These are phyloP conservation scores for Hymenotorrendiella dingleyae DNA, from an alignment of 2,329 filamentous ascomycete genomes.

Conservation along the genomic window DNA sequence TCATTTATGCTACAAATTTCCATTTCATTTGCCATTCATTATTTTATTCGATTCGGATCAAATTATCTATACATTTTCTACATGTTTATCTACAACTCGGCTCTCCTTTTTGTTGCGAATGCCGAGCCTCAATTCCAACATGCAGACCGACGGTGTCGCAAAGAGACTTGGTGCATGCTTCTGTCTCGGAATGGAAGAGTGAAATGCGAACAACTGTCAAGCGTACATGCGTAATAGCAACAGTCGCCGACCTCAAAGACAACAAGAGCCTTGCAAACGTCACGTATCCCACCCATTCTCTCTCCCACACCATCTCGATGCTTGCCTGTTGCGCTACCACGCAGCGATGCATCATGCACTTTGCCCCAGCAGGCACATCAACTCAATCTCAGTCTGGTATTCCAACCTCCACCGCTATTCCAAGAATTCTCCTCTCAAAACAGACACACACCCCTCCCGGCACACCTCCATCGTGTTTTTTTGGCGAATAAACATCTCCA, in stretches of 20 bases:
- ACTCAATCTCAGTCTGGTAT: background rate
- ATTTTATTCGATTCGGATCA: no score
- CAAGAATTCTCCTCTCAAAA: background rate
- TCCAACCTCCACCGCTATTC: conserved; percentile 6
- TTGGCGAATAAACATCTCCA: background rate
- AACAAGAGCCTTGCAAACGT: no score
- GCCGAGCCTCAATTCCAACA: background rate
- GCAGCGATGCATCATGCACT: background rate
- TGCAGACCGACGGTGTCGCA: background rate
- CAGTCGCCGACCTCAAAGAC: no score
- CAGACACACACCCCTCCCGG: background rate
- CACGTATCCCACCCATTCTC: no score
- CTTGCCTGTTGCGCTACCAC: background rate
- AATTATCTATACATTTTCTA: no score
- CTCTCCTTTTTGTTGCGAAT: no score
- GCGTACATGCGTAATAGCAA: no score
- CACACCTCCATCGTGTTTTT: background rate
- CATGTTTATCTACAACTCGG: no score
- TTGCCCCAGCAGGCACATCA: background rate
- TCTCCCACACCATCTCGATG: background rate
- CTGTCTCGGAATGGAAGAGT: background rate
- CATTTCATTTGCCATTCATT: no score
- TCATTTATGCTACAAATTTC: no score
- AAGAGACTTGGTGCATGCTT: background rate
- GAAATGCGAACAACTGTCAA: no score